A percentile compares a stretch with the other conserved stretches of the same genome.
Evolutionary conservation across 2,329 filamentous ascomycete species (phyloP).

Genomic region (Pyricularia grisea): DNA sequence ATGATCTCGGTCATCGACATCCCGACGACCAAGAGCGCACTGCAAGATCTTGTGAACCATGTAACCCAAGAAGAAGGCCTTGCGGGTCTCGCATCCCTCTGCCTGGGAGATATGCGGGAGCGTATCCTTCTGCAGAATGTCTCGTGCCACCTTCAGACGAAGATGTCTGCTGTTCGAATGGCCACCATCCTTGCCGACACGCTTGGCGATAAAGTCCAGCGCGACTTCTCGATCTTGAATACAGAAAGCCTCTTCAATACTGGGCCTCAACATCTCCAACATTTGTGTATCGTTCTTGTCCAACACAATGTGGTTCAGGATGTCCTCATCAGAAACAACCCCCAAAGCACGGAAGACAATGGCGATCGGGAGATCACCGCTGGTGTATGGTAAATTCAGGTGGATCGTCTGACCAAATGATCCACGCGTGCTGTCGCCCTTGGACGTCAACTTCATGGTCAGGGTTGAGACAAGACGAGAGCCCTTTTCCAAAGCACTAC

Average conservation of each 20-base stretch:
- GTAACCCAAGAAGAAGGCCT: slow-evolving; percentile 97
- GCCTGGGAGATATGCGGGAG: slow-evolving; percentile 92
- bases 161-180: slow-evolving; percentile 73
- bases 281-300: slow-evolving; percentile 92
- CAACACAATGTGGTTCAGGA: slow-evolving; percentile 95
- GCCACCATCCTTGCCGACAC: slow-evolving; percentile 50
- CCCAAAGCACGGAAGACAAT: slow-evolving; percentile 94
- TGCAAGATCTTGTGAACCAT: slow-evolving; percentile 97
- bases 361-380: slow-evolving; percentile 84
- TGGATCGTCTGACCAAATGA: slow-evolving; percentile 82
- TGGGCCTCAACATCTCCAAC: slow-evolving; percentile 94
- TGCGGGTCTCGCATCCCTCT: slow-evolving; percentile 89
- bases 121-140: slow-evolving; percentile 95
- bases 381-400: slow-evolving; percentile 87
- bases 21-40: slow-evolving; percentile 83
- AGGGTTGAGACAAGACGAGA: slow-evolving; percentile 90
- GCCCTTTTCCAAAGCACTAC: slow-evolving; percentile 93
- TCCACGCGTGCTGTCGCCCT: slow-evolving; percentile 70
- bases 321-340: slow-evolving; percentile 95
- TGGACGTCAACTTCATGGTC: slow-evolving; percentile 81
- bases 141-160: slow-evolving; percentile 84
- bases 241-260: slow-evolving; percentile 92
- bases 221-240: slow-evolving; percentile 94
- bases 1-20: slow-evolving; percentile 95
- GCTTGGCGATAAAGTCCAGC: slow-evolving; percentile 89